Conservation (phyloP, 1,284 basidiomycete species). For the Boletus albobrunnescens region DNA sequence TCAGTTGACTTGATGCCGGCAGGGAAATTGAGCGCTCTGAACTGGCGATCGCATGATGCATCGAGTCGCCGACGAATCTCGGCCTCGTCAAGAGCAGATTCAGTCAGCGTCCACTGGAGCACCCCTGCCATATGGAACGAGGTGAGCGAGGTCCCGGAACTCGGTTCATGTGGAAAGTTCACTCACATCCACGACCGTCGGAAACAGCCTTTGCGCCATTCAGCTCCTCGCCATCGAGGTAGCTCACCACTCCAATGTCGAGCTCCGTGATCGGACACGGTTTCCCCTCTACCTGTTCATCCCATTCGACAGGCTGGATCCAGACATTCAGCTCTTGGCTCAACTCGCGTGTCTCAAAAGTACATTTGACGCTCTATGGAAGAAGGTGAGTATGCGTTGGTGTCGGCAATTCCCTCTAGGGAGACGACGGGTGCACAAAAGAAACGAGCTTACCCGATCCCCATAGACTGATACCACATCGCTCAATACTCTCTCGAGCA, state of each 20-base stretch:
- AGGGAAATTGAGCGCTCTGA: slow-evolving; percentile 45
- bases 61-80: slow-evolving; percentile 36
- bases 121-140: slow-evolving; percentile 43
- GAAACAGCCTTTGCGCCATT: slow-evolving; percentile 36
- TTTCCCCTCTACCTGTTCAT: slow-evolving; percentile 31
- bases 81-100: slow-evolving; percentile 30
- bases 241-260: slow-evolving; percentile 36
- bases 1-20: slow-evolving; percentile 40
- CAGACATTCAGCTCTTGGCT: slow-evolving; percentile 53
- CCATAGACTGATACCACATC: slow-evolving; percentile 66
- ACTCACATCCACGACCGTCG: slow-evolving; percentile 39
- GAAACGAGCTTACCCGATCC: slow-evolving; percentile 45
- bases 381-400: not conserved
- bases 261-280: slow-evolving; percentile 42
- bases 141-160: not conserved
- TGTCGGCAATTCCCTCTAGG: no score
- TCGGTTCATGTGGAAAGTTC: not conserved
- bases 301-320: slow-evolving; percentile 59
- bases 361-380: slow-evolving; percentile 52
- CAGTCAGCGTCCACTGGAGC: slow-evolving; percentile 47
- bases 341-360: slow-evolving; percentile 51
- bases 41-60: slow-evolving; percentile 39
- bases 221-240: slow-evolving; percentile 31
- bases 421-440: not conserved
- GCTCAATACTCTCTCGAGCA: slow-evolving; percentile 71